Conservation (phyloP, 805 yeast species). For the Soucietia sequanensis region DNA sequence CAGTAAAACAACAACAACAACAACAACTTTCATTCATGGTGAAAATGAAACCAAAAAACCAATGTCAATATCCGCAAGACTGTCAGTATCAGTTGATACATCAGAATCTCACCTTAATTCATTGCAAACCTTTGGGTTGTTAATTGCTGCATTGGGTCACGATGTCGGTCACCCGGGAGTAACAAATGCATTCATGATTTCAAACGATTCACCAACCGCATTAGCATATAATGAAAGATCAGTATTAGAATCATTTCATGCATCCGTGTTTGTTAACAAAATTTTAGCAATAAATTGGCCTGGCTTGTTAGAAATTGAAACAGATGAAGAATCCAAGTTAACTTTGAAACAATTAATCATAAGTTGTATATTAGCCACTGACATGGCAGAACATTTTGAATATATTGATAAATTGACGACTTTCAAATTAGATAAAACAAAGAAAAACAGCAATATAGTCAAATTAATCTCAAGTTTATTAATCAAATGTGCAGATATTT, state of each 20-base stretch:
- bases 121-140: conserved; percentile 54
- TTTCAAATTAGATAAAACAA: conserved; percentile 17
- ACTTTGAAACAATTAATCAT: conserved; percentile 29
- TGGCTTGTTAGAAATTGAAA: conserved; percentile 18
- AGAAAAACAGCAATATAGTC: conserved; percentile 20
- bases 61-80: conserved; percentile 1
- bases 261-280: conserved; percentile 53
- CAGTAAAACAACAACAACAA: not conserved
- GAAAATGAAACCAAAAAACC: not conserved
- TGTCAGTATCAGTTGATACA: not conserved
- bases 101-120: conserved; percentile 27
- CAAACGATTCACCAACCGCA: conserved; percentile 63
- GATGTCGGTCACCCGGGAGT: conserved; percentile 97
- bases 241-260: conserved; percentile 81
- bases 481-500: conserved; percentile 93
- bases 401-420: conserved; percentile 56
- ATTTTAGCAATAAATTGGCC: conserved; percentile 38
- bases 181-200: conserved; percentile 70
- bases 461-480: conserved; percentile 62
- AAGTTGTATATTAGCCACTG: conserved; percentile 57
- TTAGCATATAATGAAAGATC: conserved; percentile 60
- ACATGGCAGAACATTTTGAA: conserved; percentile 85
- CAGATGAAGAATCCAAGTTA: conserved; percentile 15
- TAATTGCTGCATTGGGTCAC: conserved; percentile 88
- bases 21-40: not conserved